Evolutionary conservation across 2,329 filamentous ascomycete genomes (phyloP), one percentile per base, ranked within the genome.

Genomic region (Fusarium marasasianum): DNA sequence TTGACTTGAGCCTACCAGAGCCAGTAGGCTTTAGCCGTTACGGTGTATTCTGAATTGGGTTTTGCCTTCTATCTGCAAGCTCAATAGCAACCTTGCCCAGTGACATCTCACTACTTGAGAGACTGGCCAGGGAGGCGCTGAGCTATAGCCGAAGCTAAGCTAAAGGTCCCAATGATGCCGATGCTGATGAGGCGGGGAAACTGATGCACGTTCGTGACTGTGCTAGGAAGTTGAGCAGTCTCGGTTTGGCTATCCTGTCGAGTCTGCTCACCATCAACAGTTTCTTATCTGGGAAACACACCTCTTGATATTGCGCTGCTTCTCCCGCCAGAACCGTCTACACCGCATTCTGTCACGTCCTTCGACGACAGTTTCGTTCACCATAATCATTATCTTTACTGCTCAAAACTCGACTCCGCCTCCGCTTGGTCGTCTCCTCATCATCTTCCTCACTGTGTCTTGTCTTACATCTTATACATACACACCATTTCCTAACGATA

Each of bases 11-110:
- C 55, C 66, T 63, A 61, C 70, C 14, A 62, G 37, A 26, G 15
- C 62, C 51, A 47, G 43, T 66, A 63, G 50, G 58, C 58, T 74
- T 72, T 43, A 64, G 71, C 71, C 71, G 58, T 74, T 74, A 35
- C 54, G 45, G 62, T 50, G 53, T 58, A 61, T 56, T 40, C 66
- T 71, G 62, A 59, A 61, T 74, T 68, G 54, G 66, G 66, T 73
- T 73, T 70, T 68, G 15, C 54, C 64, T 60, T 69, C 69, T 53
- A 26, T 53, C n/a, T 38, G 45, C 55, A 47, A 63, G 60, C 43
- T 68, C 58, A 61, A 71, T 60, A 55, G 63, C 50, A 68, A 58
- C 71, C 71, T 66, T 74, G 71, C 47, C 60, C 59, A 51, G 68
- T 74, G 71, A 74, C 71, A 74, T 74, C 45, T 72, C 37, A 37